phyloP scores from a whole-genome alignment of 495 filamentous ascomycete species.

The Monascus purpureus region DNA sequence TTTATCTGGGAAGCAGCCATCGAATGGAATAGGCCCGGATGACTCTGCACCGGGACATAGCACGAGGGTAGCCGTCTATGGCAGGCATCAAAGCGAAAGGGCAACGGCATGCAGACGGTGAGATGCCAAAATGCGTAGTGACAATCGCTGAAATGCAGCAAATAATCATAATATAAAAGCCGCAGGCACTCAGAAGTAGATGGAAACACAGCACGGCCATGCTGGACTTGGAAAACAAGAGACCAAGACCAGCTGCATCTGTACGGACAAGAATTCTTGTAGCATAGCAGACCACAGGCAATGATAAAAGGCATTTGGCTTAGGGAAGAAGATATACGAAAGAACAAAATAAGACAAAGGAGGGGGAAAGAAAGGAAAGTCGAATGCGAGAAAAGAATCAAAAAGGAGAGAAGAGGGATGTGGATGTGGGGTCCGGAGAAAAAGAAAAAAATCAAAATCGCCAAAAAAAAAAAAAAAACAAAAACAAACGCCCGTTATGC shows the following conservation, averaged over 20 bases:
- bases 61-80: background rate
- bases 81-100: slow-evolving; percentile 8
- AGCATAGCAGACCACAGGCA: no score
- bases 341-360: slow-evolving; percentile 3
- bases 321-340: slow-evolving; percentile 1
- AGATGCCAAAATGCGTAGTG: slow-evolving; percentile 7
- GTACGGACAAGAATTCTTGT: no score
- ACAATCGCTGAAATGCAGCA: slow-evolving; percentile 29
- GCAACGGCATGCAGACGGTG: slow-evolving; percentile 10
- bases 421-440: slow-evolving; percentile 1
- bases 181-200: slow-evolving; percentile 3
- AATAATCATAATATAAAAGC: slow-evolving; percentile 16
- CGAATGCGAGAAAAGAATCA: slow-evolving; percentile 3
- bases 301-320: background rate
- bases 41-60: background rate
- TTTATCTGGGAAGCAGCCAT: no score
- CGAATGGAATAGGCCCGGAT: no score
- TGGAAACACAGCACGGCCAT: slow-evolving; percentile 2
- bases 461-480: slow-evolving; percentile 2
- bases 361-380: slow-evolving; percentile 2
- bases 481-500: background rate
- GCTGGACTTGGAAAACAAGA: no score
- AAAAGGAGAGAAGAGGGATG: slow-evolving; percentile 1
- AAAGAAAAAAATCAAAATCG: slow-evolving; percentile 5
- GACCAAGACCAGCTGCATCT: no score